A percentile compares a stretch with the other conserved stretches of the same genome.
phyloP scores from a whole-genome alignment of 1,284 basidiomycete species.

The Trichosporon sp. region DNA sequence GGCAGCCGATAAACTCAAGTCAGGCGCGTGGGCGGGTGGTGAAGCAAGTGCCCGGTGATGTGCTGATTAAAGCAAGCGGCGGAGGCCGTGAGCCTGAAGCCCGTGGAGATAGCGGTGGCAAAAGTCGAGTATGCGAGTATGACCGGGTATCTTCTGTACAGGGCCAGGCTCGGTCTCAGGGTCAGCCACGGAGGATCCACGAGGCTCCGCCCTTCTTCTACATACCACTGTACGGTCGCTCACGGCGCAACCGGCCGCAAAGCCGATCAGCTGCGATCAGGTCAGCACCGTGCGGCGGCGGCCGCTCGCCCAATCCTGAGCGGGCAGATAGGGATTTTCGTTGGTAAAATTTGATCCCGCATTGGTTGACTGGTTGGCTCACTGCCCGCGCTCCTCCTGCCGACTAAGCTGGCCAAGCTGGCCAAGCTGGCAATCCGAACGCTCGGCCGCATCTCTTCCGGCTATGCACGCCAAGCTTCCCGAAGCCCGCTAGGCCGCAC shows the following conservation, averaged over 20 bases:
- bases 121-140: background rate
- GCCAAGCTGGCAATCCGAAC: no score
- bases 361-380: background rate
- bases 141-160: no score
- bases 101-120: background rate
- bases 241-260: background rate
- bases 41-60: background rate
- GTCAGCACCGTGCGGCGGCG: background rate
- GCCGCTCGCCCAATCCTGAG: background rate
- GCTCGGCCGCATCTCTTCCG: background rate
- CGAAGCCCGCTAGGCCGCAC: background rate
- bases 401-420: no score
- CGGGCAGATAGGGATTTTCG: background rate
- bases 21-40: background rate
- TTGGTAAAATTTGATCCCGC: background rate
- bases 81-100: no score
- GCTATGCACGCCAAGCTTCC: background rate
- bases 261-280: background rate
- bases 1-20: background rate
- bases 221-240: background rate
- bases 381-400: background rate
- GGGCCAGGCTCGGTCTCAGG: background rate
- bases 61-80: no score
- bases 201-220: background rate
- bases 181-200: background rate